Percentiles rank a stretch among this genome's conserved stretches.
These are phyloP conservation scores for Coemansia sp. DNA, from an alignment of 192 early-diverging fungal species.

Conservation along the genomic window DNA sequence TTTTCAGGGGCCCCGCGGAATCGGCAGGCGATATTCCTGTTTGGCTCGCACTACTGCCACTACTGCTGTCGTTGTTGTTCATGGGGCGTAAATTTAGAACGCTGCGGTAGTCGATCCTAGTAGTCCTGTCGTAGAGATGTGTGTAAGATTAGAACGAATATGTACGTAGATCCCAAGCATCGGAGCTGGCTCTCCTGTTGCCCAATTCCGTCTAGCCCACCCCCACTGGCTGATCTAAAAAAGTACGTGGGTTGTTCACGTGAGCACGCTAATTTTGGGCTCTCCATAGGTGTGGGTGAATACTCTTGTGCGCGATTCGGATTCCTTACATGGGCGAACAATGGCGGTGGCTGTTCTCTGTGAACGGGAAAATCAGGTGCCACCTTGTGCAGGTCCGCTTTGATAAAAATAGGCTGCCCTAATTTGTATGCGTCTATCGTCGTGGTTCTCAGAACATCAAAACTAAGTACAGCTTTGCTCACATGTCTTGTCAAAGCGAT, in stretches of 20 bases:
- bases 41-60: background rate
- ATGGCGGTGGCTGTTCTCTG: background rate
- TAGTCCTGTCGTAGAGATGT: background rate
- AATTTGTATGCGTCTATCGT: background rate
- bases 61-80: background rate
- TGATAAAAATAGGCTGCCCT: background rate
- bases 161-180: background rate
- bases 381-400: background rate
- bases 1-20: constrained; percentile 22
- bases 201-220: background rate
- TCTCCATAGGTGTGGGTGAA: background rate
- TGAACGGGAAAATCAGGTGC: constrained; percentile 8
- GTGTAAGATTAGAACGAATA: background rate
- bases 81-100: constrained; percentile 7
- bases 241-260: constrained; percentile 4
- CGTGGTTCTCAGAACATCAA: constrained; percentile 10
- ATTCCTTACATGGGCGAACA: background rate
- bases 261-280: constrained; percentile 1
- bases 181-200: background rate
- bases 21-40: constrained; percentile 1
- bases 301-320: background rate
- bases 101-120: constrained; percentile 5
- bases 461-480: background rate
- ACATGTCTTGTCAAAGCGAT: constrained; percentile 9
- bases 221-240: background rate